Evolutionary conservation across 139 green algal species (phyloP).

Genomic region (Chlorella sp.): DNA sequence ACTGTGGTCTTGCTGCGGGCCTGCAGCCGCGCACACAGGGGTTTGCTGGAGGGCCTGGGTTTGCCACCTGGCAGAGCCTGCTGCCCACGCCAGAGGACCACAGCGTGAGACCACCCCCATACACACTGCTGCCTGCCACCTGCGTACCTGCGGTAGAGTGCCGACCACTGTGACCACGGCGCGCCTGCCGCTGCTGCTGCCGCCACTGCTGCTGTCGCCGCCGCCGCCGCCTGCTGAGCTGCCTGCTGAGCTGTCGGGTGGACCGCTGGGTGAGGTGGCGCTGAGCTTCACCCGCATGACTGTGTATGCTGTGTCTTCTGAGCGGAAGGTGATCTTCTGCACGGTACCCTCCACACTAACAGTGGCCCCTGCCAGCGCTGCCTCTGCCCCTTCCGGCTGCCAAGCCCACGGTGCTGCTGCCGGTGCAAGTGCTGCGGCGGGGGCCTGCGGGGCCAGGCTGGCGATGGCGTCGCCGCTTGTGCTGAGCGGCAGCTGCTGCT

Average conservation of each 20-base stretch:
- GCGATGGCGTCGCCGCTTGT: no score
- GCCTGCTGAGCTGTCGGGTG: background rate
- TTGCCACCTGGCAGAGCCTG: background rate
- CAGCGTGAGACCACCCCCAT: no score
- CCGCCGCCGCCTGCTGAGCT: background rate
- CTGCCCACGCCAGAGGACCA: background rate
- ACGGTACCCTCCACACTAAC: conserved; percentile 42
- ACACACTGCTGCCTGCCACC: no score
- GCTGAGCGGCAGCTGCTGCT: background rate
- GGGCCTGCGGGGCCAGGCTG: no score
- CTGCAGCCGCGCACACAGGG: no score
- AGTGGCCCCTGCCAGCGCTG: background rate
- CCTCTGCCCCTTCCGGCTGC: background rate
- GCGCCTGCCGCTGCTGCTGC: background rate
- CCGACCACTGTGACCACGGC: conserved; percentile 48
- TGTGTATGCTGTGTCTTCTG: conserved; percentile 49
- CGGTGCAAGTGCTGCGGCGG: no score
- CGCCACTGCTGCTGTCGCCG: background rate
- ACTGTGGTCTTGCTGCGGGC: no score
- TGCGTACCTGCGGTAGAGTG: conserved; percentile 25
- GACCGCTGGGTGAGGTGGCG: background rate
- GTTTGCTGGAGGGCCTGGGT: no score
- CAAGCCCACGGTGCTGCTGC: no score
- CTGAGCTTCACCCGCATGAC: conserved; percentile 46
- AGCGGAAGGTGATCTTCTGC: conserved; percentile 44